phyloP scores from a whole-genome alignment of 805 yeast genomes.

The Metschnikowia colocasiae region DNA sequence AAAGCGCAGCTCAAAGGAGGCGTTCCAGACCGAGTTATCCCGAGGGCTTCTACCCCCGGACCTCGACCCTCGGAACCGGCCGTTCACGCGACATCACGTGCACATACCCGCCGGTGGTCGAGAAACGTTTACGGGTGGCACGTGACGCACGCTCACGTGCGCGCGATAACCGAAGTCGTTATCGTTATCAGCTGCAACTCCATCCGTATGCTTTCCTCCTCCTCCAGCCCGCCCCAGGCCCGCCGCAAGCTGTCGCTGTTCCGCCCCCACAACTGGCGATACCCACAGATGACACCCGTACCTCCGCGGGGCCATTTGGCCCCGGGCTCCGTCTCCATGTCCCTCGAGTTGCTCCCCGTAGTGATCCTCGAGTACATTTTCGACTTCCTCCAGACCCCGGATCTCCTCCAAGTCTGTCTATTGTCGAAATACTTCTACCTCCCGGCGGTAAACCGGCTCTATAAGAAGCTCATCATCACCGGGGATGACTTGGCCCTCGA shows the following conservation, averaged over 20 bases:
- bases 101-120: too few relatives aligned
- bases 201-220: background rate
- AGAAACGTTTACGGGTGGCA: too few relatives aligned
- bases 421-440: constrained; percentile 23
- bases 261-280: constrained; percentile 13
- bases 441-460: constrained; percentile 25
- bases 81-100: too few relatives aligned
- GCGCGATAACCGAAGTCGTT: background rate
- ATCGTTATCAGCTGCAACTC: constrained; percentile 1
- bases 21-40: too few relatives aligned
- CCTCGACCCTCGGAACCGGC: too few relatives aligned
- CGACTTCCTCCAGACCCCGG: constrained; percentile 18
- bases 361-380: constrained; percentile 19
- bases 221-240: background rate
- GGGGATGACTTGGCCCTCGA: constrained; percentile 10
- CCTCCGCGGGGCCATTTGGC: background rate
- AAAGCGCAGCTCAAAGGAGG: too few relatives aligned
- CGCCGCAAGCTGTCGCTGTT: constrained; percentile 12
- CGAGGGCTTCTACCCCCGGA: too few relatives aligned
- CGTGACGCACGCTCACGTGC: background rate
- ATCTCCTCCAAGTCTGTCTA: constrained; percentile 22
- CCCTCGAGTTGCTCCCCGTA: constrained; percentile 23
- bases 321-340: background rate
- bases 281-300: background rate
- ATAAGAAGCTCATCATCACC: constrained; percentile 21